These are phyloP conservation scores for Aspergillus ostianus DNA, from an alignment of 495 filamentous ascomycete species.

Conservation along the genomic window DNA sequence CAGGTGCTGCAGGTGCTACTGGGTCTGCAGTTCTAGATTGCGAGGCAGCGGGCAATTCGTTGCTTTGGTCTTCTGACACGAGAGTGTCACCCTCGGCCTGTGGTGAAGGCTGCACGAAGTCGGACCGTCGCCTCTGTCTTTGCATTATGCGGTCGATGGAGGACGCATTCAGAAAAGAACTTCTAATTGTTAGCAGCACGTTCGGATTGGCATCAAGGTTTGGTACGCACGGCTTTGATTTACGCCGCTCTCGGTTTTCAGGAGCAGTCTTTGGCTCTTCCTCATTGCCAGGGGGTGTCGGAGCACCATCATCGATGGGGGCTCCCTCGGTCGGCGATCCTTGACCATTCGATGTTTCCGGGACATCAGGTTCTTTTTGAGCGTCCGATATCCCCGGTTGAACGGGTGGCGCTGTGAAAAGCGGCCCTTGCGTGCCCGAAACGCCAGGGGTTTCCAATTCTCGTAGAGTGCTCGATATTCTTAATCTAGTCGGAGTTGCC, in stretches of 20 bases:
- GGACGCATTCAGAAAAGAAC: constrained; percentile 14
- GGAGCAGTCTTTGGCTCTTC: constrained; percentile 1
- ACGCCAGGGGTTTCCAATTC: neutral
- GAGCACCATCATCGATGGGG: neutral
- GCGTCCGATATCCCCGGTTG: neutral
- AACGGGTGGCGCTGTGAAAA: neutral
- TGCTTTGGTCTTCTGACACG: constrained; percentile 4
- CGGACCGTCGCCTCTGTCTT: constrained; percentile 19
- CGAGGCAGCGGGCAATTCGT: constrained; percentile 13
- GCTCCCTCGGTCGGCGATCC: neutral
- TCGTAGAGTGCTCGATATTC: neutral
- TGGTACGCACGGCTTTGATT: constrained; percentile 18
- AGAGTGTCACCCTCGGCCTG: constrained; percentile 1
- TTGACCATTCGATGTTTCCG: neutral
- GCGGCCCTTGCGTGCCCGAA: neutral
- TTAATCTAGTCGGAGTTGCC: neutral
- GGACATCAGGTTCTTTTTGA: neutral
- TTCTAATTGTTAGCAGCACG: constrained; percentile 5
- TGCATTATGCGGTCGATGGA: constrained; percentile 16
- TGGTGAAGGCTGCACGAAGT: constrained; percentile 6
- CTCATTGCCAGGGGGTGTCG: neutral
- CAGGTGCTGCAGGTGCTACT: neutral
- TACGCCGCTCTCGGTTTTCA: constrained; percentile 13
- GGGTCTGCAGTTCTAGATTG: neutral
- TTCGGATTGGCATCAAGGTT: neutral